Evolutionary conservation across 306 rosid species (phyloP).

Genomic region (Phaseolus lunatus): DNA sequence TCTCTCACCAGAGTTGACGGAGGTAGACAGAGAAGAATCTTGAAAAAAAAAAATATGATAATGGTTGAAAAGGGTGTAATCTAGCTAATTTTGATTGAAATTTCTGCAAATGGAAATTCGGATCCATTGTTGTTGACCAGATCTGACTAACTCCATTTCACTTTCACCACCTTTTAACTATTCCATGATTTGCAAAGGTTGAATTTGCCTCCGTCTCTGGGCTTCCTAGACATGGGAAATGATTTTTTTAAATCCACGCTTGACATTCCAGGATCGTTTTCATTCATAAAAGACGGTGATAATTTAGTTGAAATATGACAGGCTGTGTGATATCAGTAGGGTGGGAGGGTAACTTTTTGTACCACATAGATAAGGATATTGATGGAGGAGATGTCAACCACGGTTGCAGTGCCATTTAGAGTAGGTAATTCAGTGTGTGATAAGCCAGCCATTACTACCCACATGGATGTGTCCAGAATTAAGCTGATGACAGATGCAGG

Average conservation of each 20-base stretch:
- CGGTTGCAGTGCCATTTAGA: conserved; percentile 71
- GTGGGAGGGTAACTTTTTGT: conserved; percentile 60
- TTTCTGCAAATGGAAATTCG: conserved; percentile 56
- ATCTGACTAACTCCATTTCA: conserved; percentile 68
- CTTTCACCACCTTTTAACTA: conserved; percentile 59
- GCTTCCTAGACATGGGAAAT: conserved; percentile 61
- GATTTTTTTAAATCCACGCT: conserved; percentile 52
- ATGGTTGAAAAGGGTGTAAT: conserved; percentile 46
- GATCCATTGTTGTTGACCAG: conserved; percentile 78
- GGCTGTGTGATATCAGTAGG: conserved; percentile 53
- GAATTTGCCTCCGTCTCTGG: conserved; percentile 45
- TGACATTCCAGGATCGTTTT: conserved; percentile 59
- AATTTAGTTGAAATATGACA: conserved; percentile 63
- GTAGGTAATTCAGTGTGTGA: conserved; percentile 85
- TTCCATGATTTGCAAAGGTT: conserved; percentile 50
- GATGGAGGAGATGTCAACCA: conserved; percentile 86
- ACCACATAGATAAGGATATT: conserved; percentile 61
- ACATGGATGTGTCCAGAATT: conserved; percentile 72
- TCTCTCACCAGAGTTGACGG: conserved; percentile 61
- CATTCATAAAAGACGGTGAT: conserved; percentile 52
- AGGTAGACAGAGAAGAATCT: conserved; percentile 51
- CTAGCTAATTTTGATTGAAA: conserved; percentile 44
- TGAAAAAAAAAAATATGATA: conserved; percentile 58
- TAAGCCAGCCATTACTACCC: conserved; percentile 65
- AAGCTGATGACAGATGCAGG: conserved; percentile 75